phyloP scores from a whole-genome alignment of 805 yeast genomes.

The Clavispora vitiphila region DNA sequence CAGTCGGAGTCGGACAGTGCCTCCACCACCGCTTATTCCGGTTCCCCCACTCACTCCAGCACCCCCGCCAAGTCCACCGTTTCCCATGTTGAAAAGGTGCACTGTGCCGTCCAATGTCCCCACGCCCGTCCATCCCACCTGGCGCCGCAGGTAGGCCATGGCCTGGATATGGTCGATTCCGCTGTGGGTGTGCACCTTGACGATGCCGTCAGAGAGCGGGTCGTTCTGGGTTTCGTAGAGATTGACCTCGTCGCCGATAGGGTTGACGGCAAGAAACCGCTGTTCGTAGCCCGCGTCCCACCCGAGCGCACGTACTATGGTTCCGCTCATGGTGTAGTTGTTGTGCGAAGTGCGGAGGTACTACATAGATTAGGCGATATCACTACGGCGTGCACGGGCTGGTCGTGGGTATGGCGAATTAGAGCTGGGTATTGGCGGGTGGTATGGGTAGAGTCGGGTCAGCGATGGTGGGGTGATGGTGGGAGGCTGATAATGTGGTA shows the following conservation, averaged over 20 bases:
- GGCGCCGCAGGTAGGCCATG: slow-evolving; percentile 52
- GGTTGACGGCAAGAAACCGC: slow-evolving; percentile 62
- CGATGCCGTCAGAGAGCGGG: slow-evolving; percentile 46
- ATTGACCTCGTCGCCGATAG: slow-evolving; percentile 75
- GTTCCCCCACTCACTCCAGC: too few relatives aligned
- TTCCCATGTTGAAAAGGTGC: slow-evolving; percentile 55
- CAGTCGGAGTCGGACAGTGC: slow-evolving; percentile 44
- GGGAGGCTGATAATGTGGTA: too few relatives aligned
- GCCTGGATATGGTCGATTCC: slow-evolving; percentile 71
- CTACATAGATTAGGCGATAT: too few relatives aligned
- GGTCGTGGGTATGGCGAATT: too few relatives aligned
- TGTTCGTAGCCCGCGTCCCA: slow-evolving; percentile 60
- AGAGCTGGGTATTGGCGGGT: too few relatives aligned
- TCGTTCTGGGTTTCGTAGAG: slow-evolving; percentile 40
- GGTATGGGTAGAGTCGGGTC: too few relatives aligned
- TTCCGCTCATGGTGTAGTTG: slow-evolving; percentile 46
- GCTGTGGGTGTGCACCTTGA: slow-evolving; percentile 46
- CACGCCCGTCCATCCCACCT: slow-evolving; percentile 60
- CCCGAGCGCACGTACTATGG: slow-evolving; percentile 50
- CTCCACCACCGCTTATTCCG: slow-evolving; percentile 22
- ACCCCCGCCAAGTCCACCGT: too few relatives aligned
- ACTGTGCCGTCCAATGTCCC: slow-evolving; percentile 73
- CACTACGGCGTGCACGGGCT: too few relatives aligned
- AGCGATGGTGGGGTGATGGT: too few relatives aligned
- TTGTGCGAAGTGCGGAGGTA: too few relatives aligned